These are phyloP conservation scores for Obba rivulosa DNA, from an alignment of 768 basidiomycete genomes.

Conservation along the genomic window DNA sequence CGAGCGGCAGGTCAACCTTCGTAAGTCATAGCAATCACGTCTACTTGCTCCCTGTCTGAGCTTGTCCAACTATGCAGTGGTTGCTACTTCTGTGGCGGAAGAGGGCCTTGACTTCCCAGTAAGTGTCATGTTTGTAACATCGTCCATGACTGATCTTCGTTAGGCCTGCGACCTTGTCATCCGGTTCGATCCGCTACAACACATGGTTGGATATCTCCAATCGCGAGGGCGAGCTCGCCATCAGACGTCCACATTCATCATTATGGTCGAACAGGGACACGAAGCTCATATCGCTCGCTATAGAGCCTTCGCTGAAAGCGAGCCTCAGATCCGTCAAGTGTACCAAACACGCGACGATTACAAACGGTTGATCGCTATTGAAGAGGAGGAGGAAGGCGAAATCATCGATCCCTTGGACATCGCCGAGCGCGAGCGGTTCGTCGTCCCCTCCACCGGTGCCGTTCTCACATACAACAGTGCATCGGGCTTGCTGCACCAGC, in stretches of 20 bases:
- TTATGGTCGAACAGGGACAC: slow-evolving; percentile 71
- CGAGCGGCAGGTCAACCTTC: slow-evolving; percentile 56
- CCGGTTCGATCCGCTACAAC: slow-evolving; percentile 77
- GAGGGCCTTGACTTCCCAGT: slow-evolving; percentile 90
- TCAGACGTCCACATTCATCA: slow-evolving; percentile 68
- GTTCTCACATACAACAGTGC: slow-evolving; percentile 75
- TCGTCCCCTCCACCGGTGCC: slow-evolving; percentile 68
- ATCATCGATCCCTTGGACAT: slow-evolving; percentile 49
- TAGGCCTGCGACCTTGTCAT: slow-evolving; percentile 83
- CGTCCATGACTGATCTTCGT: not conserved
- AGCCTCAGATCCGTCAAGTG: slow-evolving; percentile 56
- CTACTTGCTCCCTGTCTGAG: not conserved
- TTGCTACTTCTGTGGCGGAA: slow-evolving; percentile 86
- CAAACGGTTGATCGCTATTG: slow-evolving; percentile 29
- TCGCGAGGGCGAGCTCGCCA: slow-evolving; percentile 83
- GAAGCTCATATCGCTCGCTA: slow-evolving; percentile 53
- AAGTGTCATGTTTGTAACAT: slow-evolving; percentile 16
- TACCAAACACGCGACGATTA: slow-evolving; percentile 49
- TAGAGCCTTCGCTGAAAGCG: slow-evolving; percentile 48
- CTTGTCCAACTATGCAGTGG: slow-evolving; percentile 38
- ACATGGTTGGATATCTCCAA: slow-evolving; percentile 86
- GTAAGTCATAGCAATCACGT: slow-evolving; percentile 35
- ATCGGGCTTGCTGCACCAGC: slow-evolving; percentile 61
- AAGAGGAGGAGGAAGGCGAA: slow-evolving; percentile 39
- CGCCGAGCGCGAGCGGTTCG: slow-evolving; percentile 64